Evolutionary conservation across 306 rosid genomes (phyloP).

Genomic region (Sphenostylis stenocarpa): DNA sequence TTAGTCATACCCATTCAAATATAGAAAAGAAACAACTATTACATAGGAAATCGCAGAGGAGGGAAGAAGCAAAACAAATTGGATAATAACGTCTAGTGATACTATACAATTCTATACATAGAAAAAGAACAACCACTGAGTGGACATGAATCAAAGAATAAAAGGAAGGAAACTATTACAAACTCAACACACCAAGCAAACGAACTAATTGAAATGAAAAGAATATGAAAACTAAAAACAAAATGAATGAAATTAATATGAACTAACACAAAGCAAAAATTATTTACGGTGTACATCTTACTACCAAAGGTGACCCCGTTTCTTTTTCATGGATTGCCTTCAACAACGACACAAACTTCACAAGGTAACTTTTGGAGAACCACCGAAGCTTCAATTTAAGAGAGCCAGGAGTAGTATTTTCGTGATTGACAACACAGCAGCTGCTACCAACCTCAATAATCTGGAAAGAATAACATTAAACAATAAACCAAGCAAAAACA

Average conservation of each 20-base stretch:
- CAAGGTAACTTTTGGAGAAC: conserved; percentile 60
- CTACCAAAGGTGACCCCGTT: conserved; percentile 47
- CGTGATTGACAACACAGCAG: conserved; percentile 43
- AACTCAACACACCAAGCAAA: conserved; percentile 36
- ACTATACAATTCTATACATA: conserved; percentile 60
- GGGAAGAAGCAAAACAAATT: not conserved
- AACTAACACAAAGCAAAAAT: conserved; percentile 31
- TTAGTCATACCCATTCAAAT: too few relatives aligned
- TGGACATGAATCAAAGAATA: conserved; percentile 55
- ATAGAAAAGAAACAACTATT: too few relatives aligned
- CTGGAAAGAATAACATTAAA: conserved; percentile 43
- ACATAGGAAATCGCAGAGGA: too few relatives aligned
- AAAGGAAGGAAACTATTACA: conserved; percentile 27
- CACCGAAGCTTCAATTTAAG: conserved; percentile 69
- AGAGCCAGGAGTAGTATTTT: conserved; percentile 35
- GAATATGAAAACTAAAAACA: conserved; percentile 34
- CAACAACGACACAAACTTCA: conserved; percentile 69
- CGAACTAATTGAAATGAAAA: conserved; percentile 27
- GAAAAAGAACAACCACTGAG: conserved; percentile 36
- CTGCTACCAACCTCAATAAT: conserved; percentile 57
- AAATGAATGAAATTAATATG: conserved; percentile 72
- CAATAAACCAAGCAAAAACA: conserved; percentile 15
- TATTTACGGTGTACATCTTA: conserved; percentile 53
- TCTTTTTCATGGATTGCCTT: conserved; percentile 73
- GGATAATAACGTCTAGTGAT: not conserved